phyloP scores from a whole-genome alignment of 257 asterid genomes.

The Forsythia suspensa region DNA sequence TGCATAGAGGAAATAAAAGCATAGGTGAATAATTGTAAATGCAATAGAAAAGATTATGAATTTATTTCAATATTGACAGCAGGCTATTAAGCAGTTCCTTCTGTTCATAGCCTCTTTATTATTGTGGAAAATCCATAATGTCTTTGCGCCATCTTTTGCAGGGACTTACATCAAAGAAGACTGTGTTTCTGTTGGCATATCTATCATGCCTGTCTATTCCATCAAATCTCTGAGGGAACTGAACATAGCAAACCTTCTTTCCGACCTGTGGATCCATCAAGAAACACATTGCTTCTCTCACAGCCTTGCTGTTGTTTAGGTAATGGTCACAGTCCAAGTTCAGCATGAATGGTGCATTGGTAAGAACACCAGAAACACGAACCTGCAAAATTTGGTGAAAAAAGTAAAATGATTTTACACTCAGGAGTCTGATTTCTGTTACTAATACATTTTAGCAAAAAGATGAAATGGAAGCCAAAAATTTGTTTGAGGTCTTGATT shows the following conservation, averaged over 20 bases:
- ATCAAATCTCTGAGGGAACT: conserved; percentile 96
- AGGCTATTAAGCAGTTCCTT: neutral
- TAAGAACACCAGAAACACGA: conserved; percentile 94
- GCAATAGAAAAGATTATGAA: neutral
- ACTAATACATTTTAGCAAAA: neutral
- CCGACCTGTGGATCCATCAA: conserved; percentile 93
- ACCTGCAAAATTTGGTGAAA: conserved; percentile 48
- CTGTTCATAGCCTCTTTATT: neutral
- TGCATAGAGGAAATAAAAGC: conserved; percentile 7
- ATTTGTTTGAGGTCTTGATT: neutral
- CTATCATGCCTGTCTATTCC: conserved; percentile 93
- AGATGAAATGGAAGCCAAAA: conserved; percentile 4
- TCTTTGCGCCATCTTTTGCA: neutral
- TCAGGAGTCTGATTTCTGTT: neutral
- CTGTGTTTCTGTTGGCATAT: conserved; percentile 97
- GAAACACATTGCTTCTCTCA: conserved; percentile 96
- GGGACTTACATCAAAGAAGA: conserved; percentile 87
- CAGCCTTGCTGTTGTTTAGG: conserved; percentile 94
- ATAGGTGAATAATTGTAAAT: neutral
- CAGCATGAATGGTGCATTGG: conserved; percentile 98
- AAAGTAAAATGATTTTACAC: neutral
- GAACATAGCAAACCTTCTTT: conserved; percentile 89
- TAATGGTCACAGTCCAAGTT: conserved; percentile 99
- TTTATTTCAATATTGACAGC: neutral
- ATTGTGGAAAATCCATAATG: neutral